phyloP scores from a whole-genome alignment of 257 asterid species.

The Craterostigma plantagineum region DNA sequence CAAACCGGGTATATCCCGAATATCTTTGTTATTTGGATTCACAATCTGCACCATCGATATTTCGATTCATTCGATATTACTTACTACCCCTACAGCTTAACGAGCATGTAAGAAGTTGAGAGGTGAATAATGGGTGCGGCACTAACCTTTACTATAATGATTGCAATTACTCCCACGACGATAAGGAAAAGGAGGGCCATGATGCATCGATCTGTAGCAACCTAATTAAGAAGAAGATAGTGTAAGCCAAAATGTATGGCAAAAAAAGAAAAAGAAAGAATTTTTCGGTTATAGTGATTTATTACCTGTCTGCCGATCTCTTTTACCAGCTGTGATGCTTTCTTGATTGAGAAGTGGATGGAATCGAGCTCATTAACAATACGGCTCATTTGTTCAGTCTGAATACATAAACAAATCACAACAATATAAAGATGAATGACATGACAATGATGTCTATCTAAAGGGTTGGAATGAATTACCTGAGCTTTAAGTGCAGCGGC shows the following conservation, averaged over 20 bases:
- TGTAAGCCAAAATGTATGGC: too few species aligned
- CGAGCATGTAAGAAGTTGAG: too few species aligned
- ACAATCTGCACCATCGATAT: constrained; percentile 34
- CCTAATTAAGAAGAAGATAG: too few species aligned
- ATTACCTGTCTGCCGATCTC: constrained; percentile 99
- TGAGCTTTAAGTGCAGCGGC: constrained; percentile 97
- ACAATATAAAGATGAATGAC: constrained; percentile 5
- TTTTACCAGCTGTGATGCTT: constrained; percentile 90
- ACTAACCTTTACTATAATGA: too few species aligned
- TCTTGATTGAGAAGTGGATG: constrained; percentile 85
- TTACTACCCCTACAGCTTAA: too few species aligned
- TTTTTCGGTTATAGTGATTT: constrained; percentile 21
- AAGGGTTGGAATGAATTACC: constrained; percentile 52
- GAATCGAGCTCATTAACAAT: constrained; percentile 92
- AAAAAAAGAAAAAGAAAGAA: too few species aligned
- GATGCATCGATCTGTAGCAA: too few species aligned
- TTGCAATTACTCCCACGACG: too few species aligned
- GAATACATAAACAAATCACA: constrained; percentile 10
- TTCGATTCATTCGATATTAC: too few species aligned
- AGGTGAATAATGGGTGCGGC: too few species aligned
- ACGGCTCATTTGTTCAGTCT: constrained; percentile 99
- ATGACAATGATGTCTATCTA: too few species aligned
- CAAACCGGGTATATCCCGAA: constrained; percentile 77
- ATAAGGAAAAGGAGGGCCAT: too few species aligned
- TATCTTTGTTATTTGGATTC: constrained; percentile 72